A percentile compares a stretch with the other conserved stretches of the same genome.
Conservation (phyloP, 2,329 filamentous ascomycete species). For the Claviceps maximensis region DNA sequence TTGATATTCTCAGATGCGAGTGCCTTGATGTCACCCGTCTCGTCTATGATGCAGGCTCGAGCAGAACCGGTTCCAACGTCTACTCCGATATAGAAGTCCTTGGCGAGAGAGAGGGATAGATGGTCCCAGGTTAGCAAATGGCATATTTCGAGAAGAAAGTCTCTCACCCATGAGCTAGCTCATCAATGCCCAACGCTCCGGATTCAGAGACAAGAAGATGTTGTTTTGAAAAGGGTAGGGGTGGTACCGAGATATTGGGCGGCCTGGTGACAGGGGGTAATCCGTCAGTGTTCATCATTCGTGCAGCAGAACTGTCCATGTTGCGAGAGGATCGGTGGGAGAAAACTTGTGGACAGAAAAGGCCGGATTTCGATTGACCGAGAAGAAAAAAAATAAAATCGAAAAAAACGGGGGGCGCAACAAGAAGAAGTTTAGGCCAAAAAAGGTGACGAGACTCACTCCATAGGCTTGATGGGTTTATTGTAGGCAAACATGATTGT, state of each 20-base stretch:
- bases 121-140: not conserved
- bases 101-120: not conserved
- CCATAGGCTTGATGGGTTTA: conserved; percentile 25
- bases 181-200: not conserved
- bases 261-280: conserved; percentile 19
- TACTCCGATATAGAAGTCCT: conserved; percentile 65
- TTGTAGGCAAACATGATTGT: conserved; percentile 22
- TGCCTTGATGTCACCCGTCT: conserved; percentile 73
- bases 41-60: conserved; percentile 88
- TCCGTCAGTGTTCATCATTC: conserved; percentile 11
- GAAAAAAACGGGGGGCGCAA: not conserved
- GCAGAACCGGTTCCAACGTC: conserved; percentile 96
- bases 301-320: conserved; percentile 5
- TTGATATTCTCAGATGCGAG: conserved; percentile 64
- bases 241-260: conserved; percentile 18
- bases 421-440: not conserved
- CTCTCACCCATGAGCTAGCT: not conserved
- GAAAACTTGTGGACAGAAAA: not conserved
- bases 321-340: not conserved
- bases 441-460: conserved; percentile 16
- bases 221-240: too few species aligned
- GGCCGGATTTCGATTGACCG: not conserved
- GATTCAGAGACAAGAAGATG: too few species aligned
- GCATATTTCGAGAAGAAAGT: not conserved
- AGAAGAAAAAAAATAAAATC: not conserved